phyloP scores from a whole-genome alignment of 139 green algal species.

The Micromonas commoda region DNA sequence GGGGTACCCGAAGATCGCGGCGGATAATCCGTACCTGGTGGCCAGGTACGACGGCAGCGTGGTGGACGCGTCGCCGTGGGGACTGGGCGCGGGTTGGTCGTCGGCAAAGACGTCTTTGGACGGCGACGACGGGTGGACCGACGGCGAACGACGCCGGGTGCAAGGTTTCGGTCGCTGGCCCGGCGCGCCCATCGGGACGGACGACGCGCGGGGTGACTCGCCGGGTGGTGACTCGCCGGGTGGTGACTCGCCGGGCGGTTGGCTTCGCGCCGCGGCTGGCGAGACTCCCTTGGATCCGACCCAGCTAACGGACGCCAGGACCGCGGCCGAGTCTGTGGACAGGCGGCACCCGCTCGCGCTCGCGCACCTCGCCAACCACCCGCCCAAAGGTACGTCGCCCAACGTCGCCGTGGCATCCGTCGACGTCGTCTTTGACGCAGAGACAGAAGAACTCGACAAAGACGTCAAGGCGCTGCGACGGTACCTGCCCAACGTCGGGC shows the following conservation, averaged over 20 bases:
- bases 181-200: not conserved
- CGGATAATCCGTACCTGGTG: constrained; percentile 13
- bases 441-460: not conserved
- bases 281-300: no score
- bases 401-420: constrained; percentile 18
- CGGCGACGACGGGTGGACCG: not conserved
- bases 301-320: no score
- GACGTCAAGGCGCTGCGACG: not conserved
- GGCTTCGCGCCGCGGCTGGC: no score
- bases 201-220: not conserved
- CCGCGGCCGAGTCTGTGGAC: not conserved
- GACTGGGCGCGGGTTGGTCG: no score
- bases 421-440: not conserved
- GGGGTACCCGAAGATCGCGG: not conserved
- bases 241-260: not conserved
- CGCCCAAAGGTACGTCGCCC: constrained; percentile 2
- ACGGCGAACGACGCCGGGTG: not conserved
- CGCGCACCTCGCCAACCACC: constrained; percentile 27
- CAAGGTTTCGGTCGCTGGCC: not conserved
- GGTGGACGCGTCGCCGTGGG: not conserved
- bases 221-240: not conserved
- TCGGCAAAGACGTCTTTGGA: no score
- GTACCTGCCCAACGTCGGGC: not conserved
- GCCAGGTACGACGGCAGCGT: not conserved
- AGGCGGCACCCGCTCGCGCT: not conserved